Percentiles rank a stretch among this genome's conserved stretches.
Evolutionary conservation across 352 stramenopile genomes (phyloP).

Genomic region (Phytophthora fragariae): DNA sequence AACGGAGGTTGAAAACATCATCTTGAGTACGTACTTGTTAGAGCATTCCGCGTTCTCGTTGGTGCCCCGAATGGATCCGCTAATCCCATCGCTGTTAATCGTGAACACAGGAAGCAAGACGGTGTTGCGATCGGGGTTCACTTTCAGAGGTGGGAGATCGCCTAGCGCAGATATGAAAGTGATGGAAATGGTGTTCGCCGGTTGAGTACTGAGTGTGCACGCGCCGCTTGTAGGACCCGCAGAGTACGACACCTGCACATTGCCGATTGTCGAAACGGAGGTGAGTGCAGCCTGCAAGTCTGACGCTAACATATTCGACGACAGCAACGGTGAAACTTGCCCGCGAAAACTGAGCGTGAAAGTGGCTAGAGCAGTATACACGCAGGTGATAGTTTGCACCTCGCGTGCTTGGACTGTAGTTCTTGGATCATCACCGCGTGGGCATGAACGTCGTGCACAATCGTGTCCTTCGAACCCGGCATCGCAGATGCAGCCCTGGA

Average conservation of each 20-base stretch:
- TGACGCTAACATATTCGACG: conserved; percentile 45
- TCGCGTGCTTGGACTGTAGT: conserved; percentile 68
- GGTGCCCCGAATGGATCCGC: conserved; percentile 59
- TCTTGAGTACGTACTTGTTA: conserved; percentile 62
- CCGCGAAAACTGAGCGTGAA: conserved; percentile 81
- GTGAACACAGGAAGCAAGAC: conserved; percentile 54
- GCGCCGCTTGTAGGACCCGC: conserved; percentile 41
- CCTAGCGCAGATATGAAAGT: conserved; percentile 66
- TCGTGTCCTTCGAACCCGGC: conserved; percentile 85
- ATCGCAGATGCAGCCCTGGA: conserved; percentile 91
- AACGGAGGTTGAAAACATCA: neutral
- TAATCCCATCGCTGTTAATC: conserved; percentile 66
- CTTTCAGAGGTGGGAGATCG: conserved; percentile 60
- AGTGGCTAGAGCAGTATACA: conserved; percentile 44
- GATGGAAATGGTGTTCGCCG: conserved; percentile 67
- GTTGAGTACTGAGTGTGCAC: conserved; percentile 52
- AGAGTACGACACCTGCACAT: conserved; percentile 66
- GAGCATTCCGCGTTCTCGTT: conserved; percentile 79
- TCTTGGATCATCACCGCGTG: conserved; percentile 72
- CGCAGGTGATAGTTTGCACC: conserved; percentile 68
- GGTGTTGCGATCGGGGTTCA: conserved; percentile 39
- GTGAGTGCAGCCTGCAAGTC: conserved; percentile 55
- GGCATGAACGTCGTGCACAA: conserved; percentile 73
- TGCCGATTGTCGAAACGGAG: conserved; percentile 45
- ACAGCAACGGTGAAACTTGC: conserved; percentile 40